These are phyloP conservation scores for Leccinellum rugosiceps DNA, from an alignment of 768 basidiomycete genomes.

Conservation along the genomic window DNA sequence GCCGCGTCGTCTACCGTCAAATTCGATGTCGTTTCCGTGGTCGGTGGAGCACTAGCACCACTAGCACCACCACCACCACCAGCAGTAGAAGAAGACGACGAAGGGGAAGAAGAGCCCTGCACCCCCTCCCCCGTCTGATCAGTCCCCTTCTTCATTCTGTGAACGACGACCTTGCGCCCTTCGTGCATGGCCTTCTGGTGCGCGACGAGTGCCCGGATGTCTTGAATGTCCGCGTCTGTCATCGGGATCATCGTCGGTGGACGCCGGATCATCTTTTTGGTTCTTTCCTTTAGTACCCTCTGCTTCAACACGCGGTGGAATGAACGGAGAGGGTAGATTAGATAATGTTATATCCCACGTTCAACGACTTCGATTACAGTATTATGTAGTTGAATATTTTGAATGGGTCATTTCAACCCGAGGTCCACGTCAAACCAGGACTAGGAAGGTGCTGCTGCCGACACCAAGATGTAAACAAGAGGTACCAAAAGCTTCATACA, in stretches of 20 bases:
- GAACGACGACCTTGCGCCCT: constrained; percentile 35
- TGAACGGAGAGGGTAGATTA: not conserved
- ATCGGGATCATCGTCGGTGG: constrained; percentile 74
- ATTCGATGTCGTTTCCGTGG: not conserved
- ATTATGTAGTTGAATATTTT: not conserved
- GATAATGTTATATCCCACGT: not conserved
- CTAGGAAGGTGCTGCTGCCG: too few species aligned
- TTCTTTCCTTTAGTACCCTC: too few species aligned
- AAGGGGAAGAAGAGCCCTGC: not conserved
- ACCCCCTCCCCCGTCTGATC: constrained; percentile 29
- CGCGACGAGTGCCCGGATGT: constrained; percentile 60
- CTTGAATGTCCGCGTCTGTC: constrained; percentile 76
- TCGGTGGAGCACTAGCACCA: too few species aligned
- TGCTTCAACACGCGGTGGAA: too few species aligned
- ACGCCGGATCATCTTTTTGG: constrained; percentile 66
- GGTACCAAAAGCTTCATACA: constrained; percentile 1
- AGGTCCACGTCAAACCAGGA: not conserved
- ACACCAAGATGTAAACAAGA: too few species aligned
- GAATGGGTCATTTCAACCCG: not conserved
- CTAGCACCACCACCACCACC: not conserved
- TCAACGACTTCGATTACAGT: not conserved
- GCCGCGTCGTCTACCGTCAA: not conserved
- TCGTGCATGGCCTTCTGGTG: constrained; percentile 44
- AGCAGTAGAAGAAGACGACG: not conserved
- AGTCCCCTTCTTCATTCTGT: constrained; percentile 44